Evolutionary conservation across 2,329 filamentous ascomycete species (phyloP).

Genomic region (Stenocarpella maydis): DNA sequence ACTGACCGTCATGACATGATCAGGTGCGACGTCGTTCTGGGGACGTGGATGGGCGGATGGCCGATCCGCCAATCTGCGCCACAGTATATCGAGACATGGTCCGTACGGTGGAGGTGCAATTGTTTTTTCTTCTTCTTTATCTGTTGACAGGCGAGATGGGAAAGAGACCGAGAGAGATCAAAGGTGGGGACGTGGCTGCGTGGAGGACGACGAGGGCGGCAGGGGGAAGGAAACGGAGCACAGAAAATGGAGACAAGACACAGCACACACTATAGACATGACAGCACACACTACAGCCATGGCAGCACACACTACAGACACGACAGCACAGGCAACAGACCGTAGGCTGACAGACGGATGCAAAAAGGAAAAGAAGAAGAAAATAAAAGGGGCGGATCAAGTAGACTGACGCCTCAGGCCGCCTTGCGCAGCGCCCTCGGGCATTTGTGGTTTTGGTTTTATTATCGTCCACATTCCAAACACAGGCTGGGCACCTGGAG

Average conservation of each 20-base stretch:
- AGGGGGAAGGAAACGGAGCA: background rate
- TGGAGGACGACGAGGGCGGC: background rate
- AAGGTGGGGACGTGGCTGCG: background rate
- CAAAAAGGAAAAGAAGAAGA: too few species aligned
- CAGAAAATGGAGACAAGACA: background rate
- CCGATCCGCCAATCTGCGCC: slow-evolving; percentile 15
- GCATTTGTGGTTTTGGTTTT: slow-evolving; percentile 20
- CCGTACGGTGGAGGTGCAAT: background rate
- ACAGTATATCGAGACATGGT: background rate
- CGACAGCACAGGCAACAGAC: background rate
- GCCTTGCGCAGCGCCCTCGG: slow-evolving; percentile 3
- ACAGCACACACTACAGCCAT: background rate
- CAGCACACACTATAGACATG: background rate
- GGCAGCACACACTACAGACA: slow-evolving; percentile 1
- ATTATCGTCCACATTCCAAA: background rate
- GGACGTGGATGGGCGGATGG: background rate
- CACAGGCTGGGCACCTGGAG: background rate
- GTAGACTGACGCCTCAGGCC: slow-evolving; percentile 15
- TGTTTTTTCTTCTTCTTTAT: too few species aligned
- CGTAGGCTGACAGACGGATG: too few species aligned
- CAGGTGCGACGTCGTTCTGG: background rate
- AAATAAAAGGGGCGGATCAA: slow-evolving; percentile 1
- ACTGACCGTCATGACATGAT: slow-evolving; percentile 12
- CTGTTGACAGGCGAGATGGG: background rate
- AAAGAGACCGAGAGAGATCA: background rate